Base-by-base conservation (phyloP, 495 filamentous ascomycete genomes). In the Trichoderma orchidacearum region DNA sequence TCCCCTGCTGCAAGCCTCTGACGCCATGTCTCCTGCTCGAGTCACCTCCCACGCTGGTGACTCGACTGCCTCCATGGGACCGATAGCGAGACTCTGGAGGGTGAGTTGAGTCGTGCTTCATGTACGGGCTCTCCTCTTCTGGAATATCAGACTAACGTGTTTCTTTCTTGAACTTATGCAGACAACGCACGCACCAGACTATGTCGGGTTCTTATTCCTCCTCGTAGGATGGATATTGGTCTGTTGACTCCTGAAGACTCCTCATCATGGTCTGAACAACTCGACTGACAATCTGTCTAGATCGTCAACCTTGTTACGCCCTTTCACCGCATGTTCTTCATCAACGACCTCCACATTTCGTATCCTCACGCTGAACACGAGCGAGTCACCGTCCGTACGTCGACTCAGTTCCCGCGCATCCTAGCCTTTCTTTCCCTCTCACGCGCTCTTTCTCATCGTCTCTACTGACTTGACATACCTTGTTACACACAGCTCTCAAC, bases 151-250 rank as follows among this genome's bases (percentile, higher is more conserved):
- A 45, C 38, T 45, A 6, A 5, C 17, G 18, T 6, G 17, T n/a
- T 5, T 36, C n/a, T 36, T 36, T 36, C 7, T 36, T 15, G 9
- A 6, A 28, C 13, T 28, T 21, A 17, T 45, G 4, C 51, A 89
- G 82, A 84, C 80, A 66, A 87, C 89, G 0, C 95, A 96, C 70
- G 84, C 85, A 13, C 79, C 87, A 8, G 94, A 98, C 67, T 96
- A 92, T 68, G 65, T 95, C 38, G 91, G 87, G 28, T 78, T 96
- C 53, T 75, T 75, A 2, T 62, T 88, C 29, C 76, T 98, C 17
- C 60, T 86, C 7, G 71, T 72, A 15, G 81, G 76, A 41, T 93
- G 87, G 70, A 57, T 87, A 13, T 55, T 89, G 29, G 86, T 90
- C 56, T 31, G 79, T 67, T 11, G 28, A 41, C 54, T 13, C 7